Percentiles rank a stretch among this genome's conserved stretches.
Evolutionary conservation across 805 yeast genomes (phyloP).

Genomic region (Priceomyces haplophilus): DNA sequence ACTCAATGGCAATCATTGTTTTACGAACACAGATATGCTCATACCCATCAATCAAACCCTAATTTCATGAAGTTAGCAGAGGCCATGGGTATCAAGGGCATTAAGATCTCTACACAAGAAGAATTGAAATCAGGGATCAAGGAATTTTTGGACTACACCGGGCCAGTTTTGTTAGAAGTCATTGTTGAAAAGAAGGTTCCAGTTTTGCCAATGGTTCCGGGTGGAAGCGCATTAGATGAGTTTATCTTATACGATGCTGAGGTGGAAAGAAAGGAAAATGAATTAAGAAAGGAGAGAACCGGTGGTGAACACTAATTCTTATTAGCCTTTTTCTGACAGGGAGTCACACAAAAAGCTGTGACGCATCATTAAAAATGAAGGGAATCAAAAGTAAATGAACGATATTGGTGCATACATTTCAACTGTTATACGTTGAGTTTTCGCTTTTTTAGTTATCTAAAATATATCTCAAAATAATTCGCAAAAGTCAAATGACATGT

Average conservation of each 20-base stretch:
- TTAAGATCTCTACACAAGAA: slow-evolving; percentile 66
- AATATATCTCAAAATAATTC: too few species aligned
- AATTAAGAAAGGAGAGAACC: slow-evolving; percentile 69
- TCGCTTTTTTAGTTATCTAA: too few species aligned
- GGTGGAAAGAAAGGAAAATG: slow-evolving; percentile 68
- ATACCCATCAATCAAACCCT: slow-evolving; percentile 95
- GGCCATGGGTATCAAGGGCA: slow-evolving; percentile 87
- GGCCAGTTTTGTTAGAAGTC: slow-evolving; percentile 91
- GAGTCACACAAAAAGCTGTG: too few species aligned
- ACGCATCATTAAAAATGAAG: too few species aligned
- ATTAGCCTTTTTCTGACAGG: too few species aligned
- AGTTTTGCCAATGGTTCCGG: slow-evolving; percentile 97
- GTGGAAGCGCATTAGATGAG: slow-evolving; percentile 91
- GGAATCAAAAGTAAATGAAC: too few species aligned
- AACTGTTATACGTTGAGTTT: too few species aligned
- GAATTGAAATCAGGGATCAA: slow-evolving; percentile 49
- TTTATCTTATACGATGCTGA: slow-evolving; percentile 83
- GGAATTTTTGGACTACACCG: slow-evolving; percentile 68
- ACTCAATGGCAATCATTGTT: slow-evolving; percentile 98
- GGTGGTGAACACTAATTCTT: slow-evolving; percentile 57
- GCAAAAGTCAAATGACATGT: too few species aligned
- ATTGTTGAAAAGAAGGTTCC: slow-evolving; percentile 90
- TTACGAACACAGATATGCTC: slow-evolving; percentile 96
- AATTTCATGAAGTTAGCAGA: slow-evolving; percentile 91
- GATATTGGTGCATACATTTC: too few species aligned